A percentile compares a stretch with the other conserved stretches of the same genome.
Evolutionary conservation across 768 basidiomycete genomes (phyloP).

Genomic region (Pulveroboletus sp.): DNA sequence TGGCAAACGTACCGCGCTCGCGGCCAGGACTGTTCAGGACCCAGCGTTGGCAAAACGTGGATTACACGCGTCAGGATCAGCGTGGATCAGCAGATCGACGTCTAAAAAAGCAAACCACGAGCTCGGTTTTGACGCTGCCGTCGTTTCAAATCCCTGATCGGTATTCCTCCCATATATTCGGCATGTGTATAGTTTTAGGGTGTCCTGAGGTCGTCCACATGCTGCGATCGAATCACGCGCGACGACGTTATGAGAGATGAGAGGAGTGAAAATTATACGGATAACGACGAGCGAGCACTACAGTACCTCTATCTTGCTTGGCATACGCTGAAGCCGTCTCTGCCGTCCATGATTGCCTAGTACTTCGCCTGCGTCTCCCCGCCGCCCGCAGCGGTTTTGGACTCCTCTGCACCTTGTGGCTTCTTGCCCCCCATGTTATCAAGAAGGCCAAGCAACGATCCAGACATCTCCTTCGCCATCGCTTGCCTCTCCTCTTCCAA

Average conservation of each 20-base stretch:
- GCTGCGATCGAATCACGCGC: background rate
- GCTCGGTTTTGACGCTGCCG: no score
- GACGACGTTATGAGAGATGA: background rate
- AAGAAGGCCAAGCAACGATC: slow-evolving; percentile 34
- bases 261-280: background rate
- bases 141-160: no score
- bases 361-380: slow-evolving; percentile 9
- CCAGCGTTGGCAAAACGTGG: no score
- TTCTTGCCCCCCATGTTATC: slow-evolving; percentile 25
- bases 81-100: no score
- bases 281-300: slow-evolving; percentile 1
- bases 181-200: no score
- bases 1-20: no score
- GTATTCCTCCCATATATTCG: no score
- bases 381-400: slow-evolving; percentile 5
- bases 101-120: no score
- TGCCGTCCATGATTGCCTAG: background rate
- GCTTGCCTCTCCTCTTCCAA: slow-evolving; percentile 50
- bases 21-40: no score
- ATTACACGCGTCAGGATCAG: no score
- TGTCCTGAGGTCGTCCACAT: background rate
- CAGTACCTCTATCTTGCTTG: slow-evolving; percentile 7
- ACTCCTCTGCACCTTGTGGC: slow-evolving; percentile 1
- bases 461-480: slow-evolving; percentile 44
- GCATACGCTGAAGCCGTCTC: background rate